These are phyloP conservation scores for Linum tenue DNA, from an alignment of 345 rosid species.

Conservation along the genomic window DNA sequence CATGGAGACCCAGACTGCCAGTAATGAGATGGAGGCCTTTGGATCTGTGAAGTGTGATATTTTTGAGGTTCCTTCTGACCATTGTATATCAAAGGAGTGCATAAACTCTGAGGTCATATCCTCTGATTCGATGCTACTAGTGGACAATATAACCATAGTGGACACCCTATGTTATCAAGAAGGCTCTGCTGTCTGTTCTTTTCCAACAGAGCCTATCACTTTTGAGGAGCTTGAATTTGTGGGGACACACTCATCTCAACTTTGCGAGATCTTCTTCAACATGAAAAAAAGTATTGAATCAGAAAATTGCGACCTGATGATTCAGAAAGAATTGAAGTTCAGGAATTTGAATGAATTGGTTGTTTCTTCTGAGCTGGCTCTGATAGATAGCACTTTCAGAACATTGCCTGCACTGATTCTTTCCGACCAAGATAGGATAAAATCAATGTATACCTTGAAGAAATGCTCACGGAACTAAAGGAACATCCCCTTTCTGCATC, in stretches of 20 bases:
- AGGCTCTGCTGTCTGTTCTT: conserved; percentile 21
- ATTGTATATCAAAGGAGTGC: conserved; percentile 33
- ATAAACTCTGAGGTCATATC: conserved; percentile 31
- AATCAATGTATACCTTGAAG: conserved; percentile 35
- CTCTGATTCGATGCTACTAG: conserved; percentile 22
- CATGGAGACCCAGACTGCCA: conserved; percentile 22
- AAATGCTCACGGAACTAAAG: conserved; percentile 36
- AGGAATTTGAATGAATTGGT: conserved; percentile 61
- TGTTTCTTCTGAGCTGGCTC: conserved; percentile 59
- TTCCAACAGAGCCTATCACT: conserved; percentile 17
- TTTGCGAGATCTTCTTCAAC: conserved; percentile 33
- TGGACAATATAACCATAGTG: conserved; percentile 38
- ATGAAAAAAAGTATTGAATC: conserved; percentile 28
- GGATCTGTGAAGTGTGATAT: conserved; percentile 31
- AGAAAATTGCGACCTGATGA: conserved; percentile 37
- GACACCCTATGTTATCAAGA: conserved; percentile 23
- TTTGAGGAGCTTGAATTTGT: conserved; percentile 53
- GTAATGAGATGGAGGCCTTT: conserved; percentile 35
- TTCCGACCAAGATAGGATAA: conserved; percentile 30
- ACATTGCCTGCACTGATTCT: conserved; percentile 67
- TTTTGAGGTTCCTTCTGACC: conserved; percentile 34
- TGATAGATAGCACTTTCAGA: conserved; percentile 60
- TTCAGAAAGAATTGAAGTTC: conserved; percentile 50
- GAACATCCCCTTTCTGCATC: conserved; percentile 47
- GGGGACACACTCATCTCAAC: conserved; percentile 37